A percentile compares a stretch with the other conserved stretches of the same genome.
Conservation (phyloP, 306 rosid species). For the Begonia peltatifolia region DNA sequence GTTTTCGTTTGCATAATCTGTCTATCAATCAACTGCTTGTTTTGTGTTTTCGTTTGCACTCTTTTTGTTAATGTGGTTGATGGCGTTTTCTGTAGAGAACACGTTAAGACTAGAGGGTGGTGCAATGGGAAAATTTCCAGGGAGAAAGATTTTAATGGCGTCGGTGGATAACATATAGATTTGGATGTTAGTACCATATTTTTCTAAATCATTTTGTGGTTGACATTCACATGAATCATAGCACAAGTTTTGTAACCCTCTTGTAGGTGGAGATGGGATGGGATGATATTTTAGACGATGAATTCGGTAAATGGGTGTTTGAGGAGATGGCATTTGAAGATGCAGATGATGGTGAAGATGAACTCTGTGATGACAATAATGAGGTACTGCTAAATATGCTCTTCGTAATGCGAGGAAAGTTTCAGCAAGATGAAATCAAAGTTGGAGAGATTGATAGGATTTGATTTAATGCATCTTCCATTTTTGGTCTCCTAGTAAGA, state of each 20-base stretch:
- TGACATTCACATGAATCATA: neutral
- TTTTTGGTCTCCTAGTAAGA: too few relatives aligned
- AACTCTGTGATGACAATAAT: slow-evolving; percentile 17
- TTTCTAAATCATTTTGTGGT: neutral
- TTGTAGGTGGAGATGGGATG: slow-evolving; percentile 64
- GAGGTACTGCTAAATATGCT: slow-evolving; percentile 23
- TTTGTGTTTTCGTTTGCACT: too few relatives aligned
- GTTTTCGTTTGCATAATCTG: too few relatives aligned
- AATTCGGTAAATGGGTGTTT: slow-evolving; percentile 49
- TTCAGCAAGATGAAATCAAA: too few relatives aligned
- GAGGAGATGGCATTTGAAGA: slow-evolving; percentile 68
- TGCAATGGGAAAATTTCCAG: slow-evolving; percentile 45
- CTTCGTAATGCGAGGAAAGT: too few relatives aligned
- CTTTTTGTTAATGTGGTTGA: slow-evolving; percentile 19
- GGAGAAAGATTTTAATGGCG: slow-evolving; percentile 48
- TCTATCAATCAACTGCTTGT: too few relatives aligned
- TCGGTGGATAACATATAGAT: slow-evolving; percentile 65
- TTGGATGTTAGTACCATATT: slow-evolving; percentile 55
- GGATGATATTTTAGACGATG: slow-evolving; percentile 50
- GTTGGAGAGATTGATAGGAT: neutral
- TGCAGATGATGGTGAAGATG: slow-evolving; percentile 26
- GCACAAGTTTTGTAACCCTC: slow-evolving; percentile 3
- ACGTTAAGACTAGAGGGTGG: slow-evolving; percentile 76
- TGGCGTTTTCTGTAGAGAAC: slow-evolving; percentile 60
- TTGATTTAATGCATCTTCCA: slow-evolving; percentile 27